phyloP scores from a whole-genome alignment of 1,284 basidiomycete genomes.

The Meira miltonrushii region DNA sequence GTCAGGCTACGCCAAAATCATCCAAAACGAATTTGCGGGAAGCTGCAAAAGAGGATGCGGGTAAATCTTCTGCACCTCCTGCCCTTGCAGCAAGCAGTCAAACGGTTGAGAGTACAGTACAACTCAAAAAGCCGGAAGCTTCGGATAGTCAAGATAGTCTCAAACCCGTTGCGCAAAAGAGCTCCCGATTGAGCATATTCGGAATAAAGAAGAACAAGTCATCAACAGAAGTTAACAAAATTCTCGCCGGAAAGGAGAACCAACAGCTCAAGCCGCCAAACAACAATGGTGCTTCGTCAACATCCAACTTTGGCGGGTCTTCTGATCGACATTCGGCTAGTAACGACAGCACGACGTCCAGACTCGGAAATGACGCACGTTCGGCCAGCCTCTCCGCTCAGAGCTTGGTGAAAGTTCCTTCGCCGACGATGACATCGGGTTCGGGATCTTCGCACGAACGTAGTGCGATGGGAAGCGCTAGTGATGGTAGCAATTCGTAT shows the following conservation, averaged over 20 bases:
- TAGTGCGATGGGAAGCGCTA: not conserved
- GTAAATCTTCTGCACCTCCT: not conserved
- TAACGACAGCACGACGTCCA: not conserved
- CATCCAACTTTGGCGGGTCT: not conserved
- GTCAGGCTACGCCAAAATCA: slow-evolving; percentile 25
- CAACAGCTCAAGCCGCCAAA: not conserved
- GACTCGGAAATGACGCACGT: too few relatives aligned
- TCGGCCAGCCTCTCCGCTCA: not conserved
- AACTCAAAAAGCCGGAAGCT: not conserved
- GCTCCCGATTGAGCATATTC: not conserved
- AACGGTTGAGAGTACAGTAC: too few relatives aligned
- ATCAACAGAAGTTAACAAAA: not conserved
- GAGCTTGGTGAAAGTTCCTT: slow-evolving; percentile 6
- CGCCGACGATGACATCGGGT: not conserved
- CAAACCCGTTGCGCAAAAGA: not conserved
- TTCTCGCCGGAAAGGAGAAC: not conserved
- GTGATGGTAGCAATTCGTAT: not conserved
- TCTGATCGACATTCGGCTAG: not conserved
- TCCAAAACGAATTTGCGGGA: slow-evolving; percentile 21
- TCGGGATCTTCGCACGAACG: slow-evolving; percentile 5
- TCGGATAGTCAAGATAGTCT: not conserved
- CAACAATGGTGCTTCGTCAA: not conserved
- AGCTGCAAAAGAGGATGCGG: slow-evolving; percentile 1
- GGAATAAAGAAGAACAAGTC: not conserved
- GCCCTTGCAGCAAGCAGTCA: not conserved